A percentile compares a stretch with the other conserved stretches of the same genome.
Evolutionary conservation across 805 yeast species (phyloP).

Genomic region (Starmerella lactis-condensi): DNA sequence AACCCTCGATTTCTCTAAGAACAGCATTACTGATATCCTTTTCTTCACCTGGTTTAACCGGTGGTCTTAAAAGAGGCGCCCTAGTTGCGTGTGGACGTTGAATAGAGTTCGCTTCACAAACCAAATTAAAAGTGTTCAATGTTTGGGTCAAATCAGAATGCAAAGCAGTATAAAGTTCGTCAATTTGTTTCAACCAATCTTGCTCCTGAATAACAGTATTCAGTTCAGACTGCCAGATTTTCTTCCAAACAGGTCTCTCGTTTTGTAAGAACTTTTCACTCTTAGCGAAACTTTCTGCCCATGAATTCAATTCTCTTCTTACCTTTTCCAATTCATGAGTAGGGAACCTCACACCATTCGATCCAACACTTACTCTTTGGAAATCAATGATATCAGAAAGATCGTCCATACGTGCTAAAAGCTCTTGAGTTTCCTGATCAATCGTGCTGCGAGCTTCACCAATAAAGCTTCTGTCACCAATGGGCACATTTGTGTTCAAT

Average conservation of each 20-base stretch:
- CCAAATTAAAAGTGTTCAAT: conserved; percentile 59
- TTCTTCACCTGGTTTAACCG: conserved; percentile 17
- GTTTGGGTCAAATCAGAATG: conserved; percentile 68
- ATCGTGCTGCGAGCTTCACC: conserved; percentile 54
- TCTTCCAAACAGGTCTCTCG: conserved; percentile 75
- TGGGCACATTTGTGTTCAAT: conserved; percentile 27
- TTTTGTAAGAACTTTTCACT: conserved; percentile 43
- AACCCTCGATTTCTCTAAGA: conserved; percentile 54
- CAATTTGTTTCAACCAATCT: conserved; percentile 77
- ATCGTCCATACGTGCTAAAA: conserved; percentile 72
- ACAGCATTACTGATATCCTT: conserved; percentile 31
- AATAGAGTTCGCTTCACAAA: conserved; percentile 20
- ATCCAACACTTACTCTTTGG: conserved; percentile 75
- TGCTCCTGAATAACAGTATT: conserved; percentile 87
- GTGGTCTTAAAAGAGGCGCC: conserved; percentile 26
- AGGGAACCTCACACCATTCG: conserved; percentile 68
- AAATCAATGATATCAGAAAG: conserved; percentile 83
- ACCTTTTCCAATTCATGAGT: conserved; percentile 53
- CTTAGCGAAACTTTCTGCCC: conserved; percentile 32
- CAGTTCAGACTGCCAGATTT: conserved; percentile 78
- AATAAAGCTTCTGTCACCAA: conserved; percentile 36
- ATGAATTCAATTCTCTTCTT: conserved; percentile 41
- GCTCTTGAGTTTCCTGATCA: conserved; percentile 54
- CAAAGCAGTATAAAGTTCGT: conserved; percentile 61
- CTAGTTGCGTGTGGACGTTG: conserved; percentile 4